Base-by-base conservation (phyloP, 1,284 basidiomycete species). In the Phellopilus nigrolimitatus region DNA sequence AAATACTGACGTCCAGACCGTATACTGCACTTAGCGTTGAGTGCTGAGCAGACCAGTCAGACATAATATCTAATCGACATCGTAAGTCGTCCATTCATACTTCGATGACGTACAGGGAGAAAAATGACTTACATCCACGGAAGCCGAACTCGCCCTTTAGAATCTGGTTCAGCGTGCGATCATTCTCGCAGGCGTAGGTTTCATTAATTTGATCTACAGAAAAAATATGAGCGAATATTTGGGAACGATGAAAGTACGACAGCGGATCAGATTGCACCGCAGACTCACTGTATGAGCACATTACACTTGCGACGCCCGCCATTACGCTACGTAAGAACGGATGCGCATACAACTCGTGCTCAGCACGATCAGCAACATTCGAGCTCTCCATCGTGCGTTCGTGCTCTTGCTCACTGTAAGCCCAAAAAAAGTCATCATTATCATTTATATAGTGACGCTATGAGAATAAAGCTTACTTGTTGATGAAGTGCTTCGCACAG, bases 81-180 rank as follows among this genome's bases (percentile, higher is more conserved):
- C 40, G 15, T 33, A 36, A 9, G 15, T 25, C 7, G 38, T 51
- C 4, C 43, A 21, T 31, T 19, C 24, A 37, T n/a, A n/a, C n/a
- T n/a, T n/a, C n/a, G n/a, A n/a, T n/a, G n/a, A n/a, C n/a, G n/a
- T n/a, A n/a, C n/a, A n/a, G 19, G 8, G n/a, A 4, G 12, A 21
- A 28, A 44, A 33, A 7, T 21, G 25, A 51, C 47, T 19, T 55
- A 78, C 74, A 87, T 21, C 90, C 90, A 65, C 84, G 82, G 75
- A 91, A 93, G 2, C 83, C 85, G 50, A 81, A 78, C 67, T 93
- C 88, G 24, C 73, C 70, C 70, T 94, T 94, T 55, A 94, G 71
- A 33, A 92, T 73, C 50, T 81, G 76, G 68, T 91, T 93, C 63
- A 91, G 67, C 33, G 82, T 74, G 59, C 82, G 76, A 61, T 82